Percentiles rank a stretch among this genome's conserved stretches.
Evolutionary conservation across 805 yeast genomes (phyloP).

Genomic region (Grigorovia transvaalensis): DNA sequence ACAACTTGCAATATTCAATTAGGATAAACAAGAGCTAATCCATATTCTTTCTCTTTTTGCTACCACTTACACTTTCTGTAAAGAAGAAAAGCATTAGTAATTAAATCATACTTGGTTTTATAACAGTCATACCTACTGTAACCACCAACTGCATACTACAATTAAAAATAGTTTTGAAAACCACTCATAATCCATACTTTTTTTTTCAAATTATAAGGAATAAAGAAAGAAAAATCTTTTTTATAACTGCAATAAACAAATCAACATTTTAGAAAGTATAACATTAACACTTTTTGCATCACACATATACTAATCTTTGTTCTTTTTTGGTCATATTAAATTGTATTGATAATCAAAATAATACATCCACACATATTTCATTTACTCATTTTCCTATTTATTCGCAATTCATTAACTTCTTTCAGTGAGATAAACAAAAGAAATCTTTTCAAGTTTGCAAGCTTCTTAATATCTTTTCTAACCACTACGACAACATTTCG

Average conservation of each 20-base stretch:
- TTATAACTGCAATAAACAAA: too few relatives aligned
- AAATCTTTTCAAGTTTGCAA: not conserved
- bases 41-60: not conserved
- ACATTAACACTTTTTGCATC: not conserved
- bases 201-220: not conserved
- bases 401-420: not conserved
- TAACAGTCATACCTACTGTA: not conserved
- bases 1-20: not conserved
- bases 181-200: too few relatives aligned
- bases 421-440: not conserved
- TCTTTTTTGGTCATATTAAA: not conserved
- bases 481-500: not conserved
- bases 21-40: not conserved
- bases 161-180: too few relatives aligned
- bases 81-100: too few relatives aligned
- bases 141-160: not conserved
- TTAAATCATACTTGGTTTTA: not conserved
- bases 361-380: not conserved
- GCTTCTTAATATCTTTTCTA: not conserved
- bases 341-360: not conserved
- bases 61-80: not conserved
- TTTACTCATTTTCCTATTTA: not conserved
- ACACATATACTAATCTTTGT: not conserved
- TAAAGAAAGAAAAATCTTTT: not conserved
- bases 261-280: not conserved